Evolutionary conservation across 306 rosid genomes (phyloP).

Genomic region (Quercus variabilis): DNA sequence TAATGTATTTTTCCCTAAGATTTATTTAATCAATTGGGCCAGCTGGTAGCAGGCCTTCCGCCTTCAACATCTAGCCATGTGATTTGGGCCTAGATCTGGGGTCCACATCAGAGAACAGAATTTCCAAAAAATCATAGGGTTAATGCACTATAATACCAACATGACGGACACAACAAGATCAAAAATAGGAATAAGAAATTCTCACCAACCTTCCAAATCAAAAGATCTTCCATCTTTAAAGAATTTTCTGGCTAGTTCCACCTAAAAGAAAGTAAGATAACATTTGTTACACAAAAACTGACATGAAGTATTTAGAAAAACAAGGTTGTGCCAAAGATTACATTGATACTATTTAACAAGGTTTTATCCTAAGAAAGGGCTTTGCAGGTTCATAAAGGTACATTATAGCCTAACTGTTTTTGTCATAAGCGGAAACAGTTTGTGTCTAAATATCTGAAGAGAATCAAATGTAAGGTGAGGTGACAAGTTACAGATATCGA

Average conservation of each 20-base stretch:
- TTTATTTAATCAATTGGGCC: not conserved
- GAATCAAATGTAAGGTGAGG: no score
- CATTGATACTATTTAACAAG: not conserved
- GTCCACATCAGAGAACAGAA: not conserved
- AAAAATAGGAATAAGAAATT: conserved; percentile 15
- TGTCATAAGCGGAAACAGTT: no score
- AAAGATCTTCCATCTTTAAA: conserved; percentile 79
- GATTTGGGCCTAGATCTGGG: no score
- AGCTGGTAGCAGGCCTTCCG: no score
- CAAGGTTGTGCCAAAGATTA: not conserved
- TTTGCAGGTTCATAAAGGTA: not conserved
- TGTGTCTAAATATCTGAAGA: no score
- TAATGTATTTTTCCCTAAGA: not conserved
- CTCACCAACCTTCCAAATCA: conserved; percentile 75
- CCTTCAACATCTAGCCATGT: no score
- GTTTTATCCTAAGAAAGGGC: not conserved
- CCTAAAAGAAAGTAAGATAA: conserved; percentile 48
- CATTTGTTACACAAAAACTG: conserved; percentile 1
- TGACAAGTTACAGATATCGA: no score
- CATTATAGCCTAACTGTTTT: no score
- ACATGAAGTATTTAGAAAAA: not conserved
- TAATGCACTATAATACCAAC: not conserved
- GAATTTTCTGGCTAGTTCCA: conserved; percentile 68
- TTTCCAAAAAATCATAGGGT: not conserved
- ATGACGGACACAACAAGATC: conserved; percentile 6